Conservation (phyloP, 345 rosid genomes). For the Geranium brycei region DNA sequence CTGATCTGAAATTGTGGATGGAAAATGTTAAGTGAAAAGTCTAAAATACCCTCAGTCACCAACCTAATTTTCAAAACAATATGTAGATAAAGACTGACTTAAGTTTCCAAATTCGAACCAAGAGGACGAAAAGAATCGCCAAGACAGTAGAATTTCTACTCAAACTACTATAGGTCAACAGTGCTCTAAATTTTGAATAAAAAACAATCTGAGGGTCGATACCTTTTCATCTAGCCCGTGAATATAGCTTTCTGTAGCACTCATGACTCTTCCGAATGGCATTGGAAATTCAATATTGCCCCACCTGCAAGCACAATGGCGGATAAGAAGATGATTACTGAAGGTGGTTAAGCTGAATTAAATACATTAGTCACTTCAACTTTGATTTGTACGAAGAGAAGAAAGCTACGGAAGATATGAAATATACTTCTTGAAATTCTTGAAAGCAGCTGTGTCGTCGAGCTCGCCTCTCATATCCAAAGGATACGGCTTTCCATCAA, state of each 20-base stretch:
- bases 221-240: conserved; percentile 98
- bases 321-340: conserved; percentile 1
- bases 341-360: not conserved
- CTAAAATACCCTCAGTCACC: no score
- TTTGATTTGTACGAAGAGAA: not conserved
- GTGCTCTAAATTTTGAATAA: no score
- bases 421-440: conserved; percentile 84
- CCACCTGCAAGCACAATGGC: conserved; percentile 44
- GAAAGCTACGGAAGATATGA: conserved; percentile 8
- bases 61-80: no score
- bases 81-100: no score
- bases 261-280: conserved; percentile 97
- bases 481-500: conserved; percentile 90
- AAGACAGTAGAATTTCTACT: no score
- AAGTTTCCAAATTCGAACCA: no score
- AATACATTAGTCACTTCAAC: not conserved
- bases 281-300: conserved; percentile 78
- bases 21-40: no score
- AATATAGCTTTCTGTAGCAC: conserved; percentile 67
- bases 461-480: conserved; percentile 98
- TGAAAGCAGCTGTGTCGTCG: conserved; percentile 94
- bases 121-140: no score
- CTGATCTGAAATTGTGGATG: no score
- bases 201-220: not conserved
- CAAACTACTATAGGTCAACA: no score